Base-by-base conservation (phyloP, 208 protist species). In the Herpetomonas tarakana region DNA sequence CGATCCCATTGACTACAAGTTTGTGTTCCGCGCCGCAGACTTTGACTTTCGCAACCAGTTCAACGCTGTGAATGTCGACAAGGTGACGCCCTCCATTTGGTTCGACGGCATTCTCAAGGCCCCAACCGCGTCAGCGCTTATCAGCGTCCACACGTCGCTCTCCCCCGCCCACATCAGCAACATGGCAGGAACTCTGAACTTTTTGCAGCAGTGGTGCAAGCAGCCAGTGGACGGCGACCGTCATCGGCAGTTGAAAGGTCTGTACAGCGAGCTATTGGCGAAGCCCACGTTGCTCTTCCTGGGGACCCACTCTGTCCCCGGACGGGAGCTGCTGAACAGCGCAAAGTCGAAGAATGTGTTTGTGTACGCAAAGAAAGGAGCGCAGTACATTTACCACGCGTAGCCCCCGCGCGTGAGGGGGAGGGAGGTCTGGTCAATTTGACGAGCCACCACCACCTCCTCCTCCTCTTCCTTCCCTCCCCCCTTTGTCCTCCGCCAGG, bases 1-100 rank as follows among this genome's bases (percentile, higher is more conserved):
- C 27, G 89, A 95, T 50, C 86, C 89, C 0, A 76, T 81, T 35
- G 86, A 95, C 58, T 92, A 88, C 66, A 95, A 95, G 51, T 76
- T 95, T 38, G 80, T 83, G 18, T 93, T 95, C 58, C 78, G 85
- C 18, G 71, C 82, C 0, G 76, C 84, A 4, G 89, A 95, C 58
- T 78, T 80, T 30, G 83, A 93, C 22, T 44, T 79, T 9, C 68
- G 86, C n/a, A 86, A 73, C 46, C 68, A 88, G 35, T 95, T 93
- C 58, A 95, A 95, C 53, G 58, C 76, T 0, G 67, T 45, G 11
- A 83, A 82, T 52, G 41, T 58, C 9, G 85, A 90, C 45, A 95
- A 95, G 52, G 67, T 93, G 22, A 70, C 86, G 0, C 39, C 62
- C 0, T 72, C 55, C 2, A 92, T 95, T 58, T 95, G 83, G 69